Percentiles rank a stretch among this genome's conserved stretches.
Conservation (phyloP, 1,284 basidiomycete species). For the Exobasidium rhododendri region DNA sequence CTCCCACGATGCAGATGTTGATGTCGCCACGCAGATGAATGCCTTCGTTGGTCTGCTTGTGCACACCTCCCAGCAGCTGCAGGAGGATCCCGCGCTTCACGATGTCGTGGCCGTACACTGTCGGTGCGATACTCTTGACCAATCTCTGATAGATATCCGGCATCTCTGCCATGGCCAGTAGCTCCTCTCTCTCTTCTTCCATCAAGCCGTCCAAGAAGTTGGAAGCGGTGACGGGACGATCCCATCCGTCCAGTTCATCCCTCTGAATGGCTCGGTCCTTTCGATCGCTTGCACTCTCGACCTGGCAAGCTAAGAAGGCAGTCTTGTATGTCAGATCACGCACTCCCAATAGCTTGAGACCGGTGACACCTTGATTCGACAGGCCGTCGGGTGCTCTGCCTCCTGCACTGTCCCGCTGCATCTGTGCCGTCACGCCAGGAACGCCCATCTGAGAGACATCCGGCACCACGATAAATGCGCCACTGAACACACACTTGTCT, state of each 20-base stretch:
- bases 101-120: slow-evolving; percentile 94
- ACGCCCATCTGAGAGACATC: slow-evolving; percentile 94
- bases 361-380: slow-evolving; percentile 78
- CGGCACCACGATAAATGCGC: slow-evolving; percentile 96
- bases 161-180: slow-evolving; percentile 85
- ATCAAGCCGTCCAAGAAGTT: slow-evolving; percentile 67
- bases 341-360: slow-evolving; percentile 89
- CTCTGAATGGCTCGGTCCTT: slow-evolving; percentile 25
- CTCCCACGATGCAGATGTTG: slow-evolving; percentile 97
- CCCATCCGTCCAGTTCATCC: slow-evolving; percentile 76
- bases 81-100: slow-evolving; percentile 97
- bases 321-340: slow-evolving; percentile 97
- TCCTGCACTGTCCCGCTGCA: slow-evolving; percentile 76
- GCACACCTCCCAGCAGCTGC: slow-evolving; percentile 98
- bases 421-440: slow-evolving; percentile 88
- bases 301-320: slow-evolving; percentile 97
- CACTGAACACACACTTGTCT: slow-evolving; percentile 97
- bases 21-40: slow-evolving; percentile 97
- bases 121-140: slow-evolving; percentile 92
- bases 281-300: slow-evolving; percentile 76
- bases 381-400: slow-evolving; percentile 64
- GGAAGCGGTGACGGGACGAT: slow-evolving; percentile 71
- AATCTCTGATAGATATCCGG: slow-evolving; percentile 91
- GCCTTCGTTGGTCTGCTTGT: slow-evolving; percentile 92
- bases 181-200: slow-evolving; percentile 88